Evolutionary conservation across 495 filamentous ascomycete species (phyloP).

Genomic region (Geopyxis carbonaria): DNA sequence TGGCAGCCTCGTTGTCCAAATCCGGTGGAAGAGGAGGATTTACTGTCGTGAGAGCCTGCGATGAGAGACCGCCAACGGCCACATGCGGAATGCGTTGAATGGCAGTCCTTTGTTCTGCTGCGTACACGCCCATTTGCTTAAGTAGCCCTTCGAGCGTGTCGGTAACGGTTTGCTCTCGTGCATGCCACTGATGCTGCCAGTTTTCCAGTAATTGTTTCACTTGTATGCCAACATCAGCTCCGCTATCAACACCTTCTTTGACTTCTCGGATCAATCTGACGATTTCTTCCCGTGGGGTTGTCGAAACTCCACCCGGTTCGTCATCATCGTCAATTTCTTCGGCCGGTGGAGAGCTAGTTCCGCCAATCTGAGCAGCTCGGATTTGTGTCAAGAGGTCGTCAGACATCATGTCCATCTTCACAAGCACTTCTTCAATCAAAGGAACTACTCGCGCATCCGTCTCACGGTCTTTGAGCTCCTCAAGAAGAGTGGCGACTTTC

Average conservation of each 20-base stretch:
- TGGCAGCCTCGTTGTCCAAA: slow-evolving; percentile 24
- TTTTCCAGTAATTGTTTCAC: slow-evolving; percentile 21
- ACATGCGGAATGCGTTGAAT: slow-evolving; percentile 14
- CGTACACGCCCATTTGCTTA: slow-evolving; percentile 21
- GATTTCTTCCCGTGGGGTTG: slow-evolving; percentile 12
- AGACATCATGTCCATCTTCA: slow-evolving; percentile 13
- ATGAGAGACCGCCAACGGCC: slow-evolving; percentile 16
- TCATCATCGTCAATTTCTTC: no score
- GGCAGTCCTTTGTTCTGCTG: slow-evolving; percentile 20
- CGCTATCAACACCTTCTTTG: slow-evolving; percentile 16
- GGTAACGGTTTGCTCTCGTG: slow-evolving; percentile 19
- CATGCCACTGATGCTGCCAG: slow-evolving; percentile 18
- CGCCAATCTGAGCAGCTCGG: neutral
- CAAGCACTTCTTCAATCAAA: slow-evolving; percentile 19
- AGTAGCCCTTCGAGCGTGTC: slow-evolving; percentile 19
- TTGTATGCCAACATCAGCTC: slow-evolving; percentile 9
- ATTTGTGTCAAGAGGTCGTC: slow-evolving; percentile 1
- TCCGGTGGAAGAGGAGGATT: slow-evolving; percentile 23
- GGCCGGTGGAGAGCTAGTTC: no score
- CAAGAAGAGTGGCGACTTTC: slow-evolving; percentile 15
- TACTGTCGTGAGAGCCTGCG: slow-evolving; percentile 20
- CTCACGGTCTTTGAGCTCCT: slow-evolving; percentile 19
- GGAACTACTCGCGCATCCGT: slow-evolving; percentile 19
- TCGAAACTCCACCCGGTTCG: no score
- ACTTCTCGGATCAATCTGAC: slow-evolving; percentile 13